A percentile compares a stretch with the other conserved stretches of the same genome.
Evolutionary conservation across 176 grass and related monocot species (phyloP).

Genomic region (Zoysia pacifica): DNA sequence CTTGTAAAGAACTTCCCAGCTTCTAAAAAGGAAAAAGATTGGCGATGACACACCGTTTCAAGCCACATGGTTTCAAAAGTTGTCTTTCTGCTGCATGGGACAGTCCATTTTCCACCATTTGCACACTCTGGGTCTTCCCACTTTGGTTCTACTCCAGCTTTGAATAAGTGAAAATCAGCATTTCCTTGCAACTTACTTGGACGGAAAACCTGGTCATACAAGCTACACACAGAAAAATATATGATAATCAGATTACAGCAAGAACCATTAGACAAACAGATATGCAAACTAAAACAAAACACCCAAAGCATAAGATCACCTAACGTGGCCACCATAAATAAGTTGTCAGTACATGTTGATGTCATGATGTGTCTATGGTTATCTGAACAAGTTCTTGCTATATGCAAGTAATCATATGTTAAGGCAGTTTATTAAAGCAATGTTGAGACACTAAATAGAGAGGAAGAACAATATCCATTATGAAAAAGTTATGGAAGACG

Average conservation of each 20-base stretch:
- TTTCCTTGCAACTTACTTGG: conserved; percentile 79
- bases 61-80: conserved; percentile 95
- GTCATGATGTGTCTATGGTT: neutral
- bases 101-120: conserved; percentile 96
- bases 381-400: neutral
- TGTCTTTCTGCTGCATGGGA: conserved; percentile 67
- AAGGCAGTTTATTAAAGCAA: neutral
- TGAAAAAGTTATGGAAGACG: neutral
- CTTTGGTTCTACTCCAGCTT: conserved; percentile 88
- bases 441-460: neutral
- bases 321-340: too few relatives aligned
- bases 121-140: conserved; percentile 99
- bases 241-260: neutral
- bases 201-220: conserved; percentile 89
- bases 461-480: neutral
- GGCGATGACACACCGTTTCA: conserved; percentile 59
- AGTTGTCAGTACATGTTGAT: too few relatives aligned
- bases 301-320: neutral
- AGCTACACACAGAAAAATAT: conserved; percentile 52
- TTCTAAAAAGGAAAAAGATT: conserved; percentile 1
- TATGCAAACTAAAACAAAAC: neutral
- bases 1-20: conserved; percentile 13
- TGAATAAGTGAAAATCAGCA: conserved; percentile 95
- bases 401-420: neutral
- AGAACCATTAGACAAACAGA: neutral